These are phyloP conservation scores for Annulohypoxylon moriforme DNA, from an alignment of 495 filamentous ascomycete species.

Conservation along the genomic window DNA sequence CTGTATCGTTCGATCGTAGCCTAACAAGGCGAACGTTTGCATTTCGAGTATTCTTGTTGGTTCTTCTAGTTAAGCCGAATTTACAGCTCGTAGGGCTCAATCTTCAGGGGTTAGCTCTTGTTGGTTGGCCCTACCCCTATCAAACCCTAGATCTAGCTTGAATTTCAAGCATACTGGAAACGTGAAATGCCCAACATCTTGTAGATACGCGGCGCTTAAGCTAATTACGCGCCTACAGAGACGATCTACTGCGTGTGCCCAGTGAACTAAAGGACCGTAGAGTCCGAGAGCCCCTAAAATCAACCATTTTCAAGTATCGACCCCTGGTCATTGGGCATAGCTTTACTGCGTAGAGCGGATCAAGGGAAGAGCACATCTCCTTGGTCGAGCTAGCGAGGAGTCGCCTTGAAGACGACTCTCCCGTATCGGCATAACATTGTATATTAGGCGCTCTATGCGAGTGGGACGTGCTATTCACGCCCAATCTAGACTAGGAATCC, in stretches of 20 bases:
- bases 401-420: constrained; percentile 8
- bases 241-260: constrained; percentile 26
- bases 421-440: not conserved
- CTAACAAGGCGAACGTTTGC: constrained; percentile 18
- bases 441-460: constrained; percentile 22
- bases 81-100: constrained; percentile 15
- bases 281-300: not conserved
- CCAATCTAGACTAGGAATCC: constrained; percentile 30
- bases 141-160: constrained; percentile 7
- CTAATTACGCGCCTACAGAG: constrained; percentile 16
- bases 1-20: not conserved
- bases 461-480: constrained; percentile 30
- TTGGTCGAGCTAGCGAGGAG: constrained; percentile 14
- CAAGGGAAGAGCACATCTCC: not conserved
- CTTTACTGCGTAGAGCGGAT: not conserved
- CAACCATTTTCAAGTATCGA: not conserved
- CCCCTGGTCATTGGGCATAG: constrained; percentile 10
- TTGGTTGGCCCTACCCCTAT: constrained; percentile 19
- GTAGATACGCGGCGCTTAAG: constrained; percentile 24
- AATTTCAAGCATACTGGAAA: not conserved
- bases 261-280: not conserved
- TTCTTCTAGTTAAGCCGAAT: not conserved
- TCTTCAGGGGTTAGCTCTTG: constrained; percentile 4
- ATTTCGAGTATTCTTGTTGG: constrained; percentile 25
- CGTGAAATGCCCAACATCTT: constrained; percentile 1